These are phyloP conservation scores for Ceratocystis colombiana DNA, from an alignment of 2,329 filamentous ascomycete species.

Conservation along the genomic window DNA sequence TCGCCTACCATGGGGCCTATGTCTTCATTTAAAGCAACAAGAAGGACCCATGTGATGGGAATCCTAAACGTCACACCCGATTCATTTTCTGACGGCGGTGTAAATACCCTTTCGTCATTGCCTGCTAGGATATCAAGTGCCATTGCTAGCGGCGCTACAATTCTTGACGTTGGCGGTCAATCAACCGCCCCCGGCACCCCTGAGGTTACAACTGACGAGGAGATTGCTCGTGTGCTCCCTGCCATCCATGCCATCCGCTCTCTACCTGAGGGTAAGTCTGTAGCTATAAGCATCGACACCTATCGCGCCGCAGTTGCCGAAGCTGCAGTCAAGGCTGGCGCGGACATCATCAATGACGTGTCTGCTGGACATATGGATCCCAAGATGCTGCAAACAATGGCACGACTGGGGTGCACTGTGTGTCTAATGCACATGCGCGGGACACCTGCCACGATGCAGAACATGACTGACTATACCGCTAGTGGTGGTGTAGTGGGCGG, in stretches of 20 bases:
- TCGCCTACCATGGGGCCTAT: conserved; percentile 40
- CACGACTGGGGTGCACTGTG: conserved; percentile 65
- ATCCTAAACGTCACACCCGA: conserved; percentile 93
- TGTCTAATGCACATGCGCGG: conserved; percentile 91
- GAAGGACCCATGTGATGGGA: conserved; percentile 74
- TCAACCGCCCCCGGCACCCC: conserved; percentile 71
- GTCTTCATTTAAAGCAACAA: conserved; percentile 46
- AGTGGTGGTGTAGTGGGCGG: conserved; percentile 56
- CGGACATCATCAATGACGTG: conserved; percentile 91
- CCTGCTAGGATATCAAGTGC: conserved; percentile 54
- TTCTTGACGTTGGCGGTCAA: conserved; percentile 88
- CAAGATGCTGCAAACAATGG: conserved; percentile 72
- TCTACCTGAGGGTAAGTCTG: conserved; percentile 48
- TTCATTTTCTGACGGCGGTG: conserved; percentile 88
- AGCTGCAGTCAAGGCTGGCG: conserved; percentile 64
- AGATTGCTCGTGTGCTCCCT: conserved; percentile 67
- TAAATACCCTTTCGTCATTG: conserved; percentile 51
- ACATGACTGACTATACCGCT: conserved; percentile 55
- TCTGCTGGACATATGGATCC: conserved; percentile 71
- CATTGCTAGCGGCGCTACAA: conserved; percentile 61
- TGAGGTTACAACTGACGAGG: conserved; percentile 61
- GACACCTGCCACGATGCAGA: conserved; percentile 69
- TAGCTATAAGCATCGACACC: conserved; percentile 84
- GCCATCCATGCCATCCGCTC: conserved; percentile 64
- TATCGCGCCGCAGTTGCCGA: conserved; percentile 78